phyloP scores from a whole-genome alignment of 208 protist genomes.

The Leptomonas seymouri region DNA sequence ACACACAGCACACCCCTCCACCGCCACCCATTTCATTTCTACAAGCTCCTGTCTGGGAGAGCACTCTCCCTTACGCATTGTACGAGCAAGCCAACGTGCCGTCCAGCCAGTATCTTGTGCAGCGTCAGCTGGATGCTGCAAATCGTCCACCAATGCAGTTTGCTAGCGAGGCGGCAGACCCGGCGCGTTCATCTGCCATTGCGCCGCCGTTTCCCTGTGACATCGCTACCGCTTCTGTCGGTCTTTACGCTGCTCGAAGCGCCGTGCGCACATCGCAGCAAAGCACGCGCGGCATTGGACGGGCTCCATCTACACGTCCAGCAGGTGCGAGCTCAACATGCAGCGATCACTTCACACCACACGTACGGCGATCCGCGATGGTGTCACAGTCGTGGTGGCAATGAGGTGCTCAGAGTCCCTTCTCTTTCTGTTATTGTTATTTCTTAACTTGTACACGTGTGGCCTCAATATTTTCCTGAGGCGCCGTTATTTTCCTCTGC shows the following conservation, averaged over 20 bases:
- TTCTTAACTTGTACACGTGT: no score
- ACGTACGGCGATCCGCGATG: conserved; percentile 21
- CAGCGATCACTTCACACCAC: background rate
- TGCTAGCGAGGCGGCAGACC: no score
- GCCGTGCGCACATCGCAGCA: background rate
- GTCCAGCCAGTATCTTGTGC: background rate
- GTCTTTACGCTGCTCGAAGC: no score
- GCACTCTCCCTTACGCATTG: background rate
- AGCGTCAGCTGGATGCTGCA: background rate
- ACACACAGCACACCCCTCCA: background rate
- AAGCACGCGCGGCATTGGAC: background rate
- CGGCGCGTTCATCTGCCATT: no score
- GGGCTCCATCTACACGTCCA: no score
- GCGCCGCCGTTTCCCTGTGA: no score
- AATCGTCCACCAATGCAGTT: no score
- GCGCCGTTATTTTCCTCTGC: no score
- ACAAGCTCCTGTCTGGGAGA: background rate
- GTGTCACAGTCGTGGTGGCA: conserved; percentile 30
- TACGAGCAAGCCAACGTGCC: background rate
- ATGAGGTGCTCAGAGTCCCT: no score
- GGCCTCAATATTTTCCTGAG: no score
- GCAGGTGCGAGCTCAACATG: background rate
- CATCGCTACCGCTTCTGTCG: no score
- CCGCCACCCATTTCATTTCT: background rate
- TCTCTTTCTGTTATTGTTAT: no score